phyloP scores from a whole-genome alignment of 179 eudicot species.

The Dionaea muscipula region DNA sequence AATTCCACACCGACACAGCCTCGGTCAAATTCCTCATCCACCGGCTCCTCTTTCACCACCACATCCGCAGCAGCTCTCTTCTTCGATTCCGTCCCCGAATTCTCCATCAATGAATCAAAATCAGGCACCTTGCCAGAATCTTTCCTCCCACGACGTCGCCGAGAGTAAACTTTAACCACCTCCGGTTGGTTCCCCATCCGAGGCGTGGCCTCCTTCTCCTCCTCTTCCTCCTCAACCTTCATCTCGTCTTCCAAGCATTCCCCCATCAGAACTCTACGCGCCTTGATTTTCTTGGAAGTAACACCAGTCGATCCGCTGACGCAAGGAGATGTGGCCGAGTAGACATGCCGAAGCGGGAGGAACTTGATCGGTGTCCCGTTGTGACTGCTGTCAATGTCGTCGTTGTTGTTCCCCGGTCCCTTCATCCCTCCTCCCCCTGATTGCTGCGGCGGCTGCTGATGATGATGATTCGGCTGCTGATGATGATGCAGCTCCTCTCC shows the following conservation, averaged over 20 bases:
- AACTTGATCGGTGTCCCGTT: slow-evolving; percentile 37
- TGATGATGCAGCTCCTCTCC: slow-evolving; percentile 8
- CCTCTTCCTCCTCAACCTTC: neutral
- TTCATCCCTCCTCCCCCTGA: neutral
- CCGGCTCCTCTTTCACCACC: slow-evolving; percentile 23
- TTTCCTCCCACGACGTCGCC: slow-evolving; percentile 24
- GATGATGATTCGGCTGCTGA: slow-evolving; percentile 5
- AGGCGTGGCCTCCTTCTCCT: no score
- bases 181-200: slow-evolving; percentile 15
- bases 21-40: slow-evolving; percentile 16
- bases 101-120: slow-evolving; percentile 14
- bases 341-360: slow-evolving; percentile 60
- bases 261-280: slow-evolving; percentile 23
- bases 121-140: slow-evolving; percentile 9
- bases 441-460: neutral
- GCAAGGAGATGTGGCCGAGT: slow-evolving; percentile 71
- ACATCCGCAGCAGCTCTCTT: slow-evolving; percentile 5
- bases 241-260: slow-evolving; percentile 1
- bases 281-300: slow-evolving; percentile 53
- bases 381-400: slow-evolving; percentile 26
- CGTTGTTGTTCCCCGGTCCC: neutral
- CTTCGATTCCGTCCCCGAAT: slow-evolving; percentile 12
- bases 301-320: slow-evolving; percentile 33
- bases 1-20: slow-evolving; percentile 10
- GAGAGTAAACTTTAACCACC: slow-evolving; percentile 32